Evolutionary conservation across 306 rosid species (phyloP).

Genomic region (Cajanus cajan): DNA sequence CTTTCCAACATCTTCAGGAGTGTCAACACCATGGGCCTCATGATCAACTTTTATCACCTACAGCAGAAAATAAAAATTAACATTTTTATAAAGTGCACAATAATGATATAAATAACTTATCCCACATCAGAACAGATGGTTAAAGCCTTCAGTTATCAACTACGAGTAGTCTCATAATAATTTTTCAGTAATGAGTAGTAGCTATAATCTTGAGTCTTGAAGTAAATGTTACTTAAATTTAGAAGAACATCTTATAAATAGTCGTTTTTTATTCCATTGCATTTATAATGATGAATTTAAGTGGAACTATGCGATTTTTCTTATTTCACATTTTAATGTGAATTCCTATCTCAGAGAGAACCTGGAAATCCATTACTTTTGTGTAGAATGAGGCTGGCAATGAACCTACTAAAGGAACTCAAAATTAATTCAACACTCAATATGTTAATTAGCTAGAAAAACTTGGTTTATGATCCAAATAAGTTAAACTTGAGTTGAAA

Average conservation of each 20-base stretch:
- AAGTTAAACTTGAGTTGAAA: too few species aligned
- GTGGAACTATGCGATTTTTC: background rate
- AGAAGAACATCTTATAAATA: background rate
- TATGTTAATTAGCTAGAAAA: background rate
- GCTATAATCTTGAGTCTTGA: background rate
- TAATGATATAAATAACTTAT: conserved; percentile 5
- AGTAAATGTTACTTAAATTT: background rate
- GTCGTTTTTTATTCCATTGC: background rate
- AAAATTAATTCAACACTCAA: background rate
- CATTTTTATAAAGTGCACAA: background rate
- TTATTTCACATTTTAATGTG: background rate
- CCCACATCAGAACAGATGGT: background rate
- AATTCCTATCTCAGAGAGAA: background rate
- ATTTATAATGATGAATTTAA: background rate
- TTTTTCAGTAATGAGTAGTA: background rate
- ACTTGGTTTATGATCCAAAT: background rate
- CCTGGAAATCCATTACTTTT: background rate
- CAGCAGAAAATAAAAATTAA: conserved; percentile 6
- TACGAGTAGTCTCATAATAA: background rate
- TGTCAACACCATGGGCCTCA: conserved; percentile 93
- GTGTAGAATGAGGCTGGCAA: background rate
- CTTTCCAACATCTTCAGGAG: conserved; percentile 86
- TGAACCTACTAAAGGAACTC: background rate
- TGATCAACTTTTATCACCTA: conserved; percentile 94
- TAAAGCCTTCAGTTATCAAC: background rate